Percentiles rank a stretch among this genome's conserved stretches.
phyloP scores from a whole-genome alignment of 371 early-diverging fungal species.

The Mortierella sp. region DNA sequence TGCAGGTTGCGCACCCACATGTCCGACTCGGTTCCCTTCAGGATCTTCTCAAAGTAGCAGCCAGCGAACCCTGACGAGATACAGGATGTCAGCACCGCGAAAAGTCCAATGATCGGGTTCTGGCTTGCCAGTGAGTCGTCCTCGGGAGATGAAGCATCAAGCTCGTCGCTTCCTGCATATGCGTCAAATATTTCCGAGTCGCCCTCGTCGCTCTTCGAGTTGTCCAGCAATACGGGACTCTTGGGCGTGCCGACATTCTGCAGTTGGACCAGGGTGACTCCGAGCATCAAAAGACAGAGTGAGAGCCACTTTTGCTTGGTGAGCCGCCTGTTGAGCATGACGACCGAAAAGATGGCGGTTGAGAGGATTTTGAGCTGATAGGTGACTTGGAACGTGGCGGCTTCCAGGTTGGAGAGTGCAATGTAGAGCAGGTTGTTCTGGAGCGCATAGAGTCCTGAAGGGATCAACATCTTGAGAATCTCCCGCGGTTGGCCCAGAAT shows the following conservation, averaged over 20 bases:
- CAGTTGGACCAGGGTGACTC: slow-evolving; percentile 91
- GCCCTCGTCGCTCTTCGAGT: slow-evolving; percentile 25
- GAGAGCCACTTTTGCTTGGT: slow-evolving; percentile 84
- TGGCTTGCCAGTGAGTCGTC: slow-evolving; percentile 30
- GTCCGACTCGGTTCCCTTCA: slow-evolving; percentile 73
- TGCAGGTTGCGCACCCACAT: slow-evolving; percentile 90
- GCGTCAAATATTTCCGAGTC: slow-evolving; percentile 22
- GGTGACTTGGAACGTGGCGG: slow-evolving; percentile 96
- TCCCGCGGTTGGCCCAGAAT: slow-evolving; percentile 68
- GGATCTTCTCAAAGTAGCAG: slow-evolving; percentile 79
- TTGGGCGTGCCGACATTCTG: slow-evolving; percentile 61
- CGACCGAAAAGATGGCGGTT: slow-evolving; percentile 92
- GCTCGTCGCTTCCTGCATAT: slow-evolving; percentile 13
- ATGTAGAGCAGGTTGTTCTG: slow-evolving; percentile 96
- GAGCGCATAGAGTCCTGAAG: slow-evolving; percentile 91
- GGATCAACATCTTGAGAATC: slow-evolving; percentile 79
- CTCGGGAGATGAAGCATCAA: slow-evolving; percentile 10
- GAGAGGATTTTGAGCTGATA: slow-evolving; percentile 97
- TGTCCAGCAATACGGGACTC: slow-evolving; percentile 24
- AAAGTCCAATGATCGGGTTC: slow-evolving; percentile 70
- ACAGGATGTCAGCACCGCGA: slow-evolving; percentile 74
- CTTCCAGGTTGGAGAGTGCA: slow-evolving; percentile 88
- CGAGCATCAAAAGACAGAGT: slow-evolving; percentile 85
- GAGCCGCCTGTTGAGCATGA: slow-evolving; percentile 78
- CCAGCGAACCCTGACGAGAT: slow-evolving; percentile 80